phyloP scores from a whole-genome alignment of 306 rosid genomes.

The Prunus mongolica region DNA sequence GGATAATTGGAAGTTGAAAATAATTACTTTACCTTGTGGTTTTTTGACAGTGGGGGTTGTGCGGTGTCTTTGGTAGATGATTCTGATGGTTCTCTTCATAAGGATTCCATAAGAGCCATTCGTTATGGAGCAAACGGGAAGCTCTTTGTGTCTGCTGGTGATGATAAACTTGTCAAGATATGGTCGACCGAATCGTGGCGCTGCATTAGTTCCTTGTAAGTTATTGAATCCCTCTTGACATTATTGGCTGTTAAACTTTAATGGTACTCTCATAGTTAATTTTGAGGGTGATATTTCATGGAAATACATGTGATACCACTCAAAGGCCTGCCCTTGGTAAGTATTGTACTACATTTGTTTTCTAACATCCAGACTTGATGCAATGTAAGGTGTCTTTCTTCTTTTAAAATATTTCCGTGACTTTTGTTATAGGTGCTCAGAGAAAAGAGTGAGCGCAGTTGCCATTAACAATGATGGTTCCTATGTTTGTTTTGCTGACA shows the following conservation, averaged over 20 bases:
- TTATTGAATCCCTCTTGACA: neutral
- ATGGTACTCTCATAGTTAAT: neutral
- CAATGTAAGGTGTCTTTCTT: neutral
- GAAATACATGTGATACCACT: neutral
- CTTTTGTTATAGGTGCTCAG: slow-evolving; percentile 56
- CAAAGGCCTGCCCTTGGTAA: neutral
- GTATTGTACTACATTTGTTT: neutral
- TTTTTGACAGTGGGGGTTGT: slow-evolving; percentile 41
- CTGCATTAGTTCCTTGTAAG: slow-evolving; percentile 68
- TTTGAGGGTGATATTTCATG: neutral
- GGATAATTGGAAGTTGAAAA: too few relatives aligned
- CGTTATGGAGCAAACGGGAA: slow-evolving; percentile 65
- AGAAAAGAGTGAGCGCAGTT: slow-evolving; percentile 88
- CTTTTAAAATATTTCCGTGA: neutral
- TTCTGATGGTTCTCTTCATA: slow-evolving; percentile 42
- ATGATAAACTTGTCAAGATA: slow-evolving; percentile 79
- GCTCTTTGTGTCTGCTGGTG: slow-evolving; percentile 84
- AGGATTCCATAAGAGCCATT: slow-evolving; percentile 72
- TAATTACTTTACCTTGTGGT: neutral
- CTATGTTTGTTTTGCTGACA: slow-evolving; percentile 86
- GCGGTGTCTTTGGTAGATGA: slow-evolving; percentile 57
- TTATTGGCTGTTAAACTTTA: neutral
- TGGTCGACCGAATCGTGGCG: slow-evolving; percentile 81
- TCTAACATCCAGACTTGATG: neutral
- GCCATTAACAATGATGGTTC: slow-evolving; percentile 62